A percentile compares a stretch with the other conserved stretches of the same genome.
Conservation (phyloP, 768 basidiomycete genomes). For the Xerocomus potaroensis region DNA sequence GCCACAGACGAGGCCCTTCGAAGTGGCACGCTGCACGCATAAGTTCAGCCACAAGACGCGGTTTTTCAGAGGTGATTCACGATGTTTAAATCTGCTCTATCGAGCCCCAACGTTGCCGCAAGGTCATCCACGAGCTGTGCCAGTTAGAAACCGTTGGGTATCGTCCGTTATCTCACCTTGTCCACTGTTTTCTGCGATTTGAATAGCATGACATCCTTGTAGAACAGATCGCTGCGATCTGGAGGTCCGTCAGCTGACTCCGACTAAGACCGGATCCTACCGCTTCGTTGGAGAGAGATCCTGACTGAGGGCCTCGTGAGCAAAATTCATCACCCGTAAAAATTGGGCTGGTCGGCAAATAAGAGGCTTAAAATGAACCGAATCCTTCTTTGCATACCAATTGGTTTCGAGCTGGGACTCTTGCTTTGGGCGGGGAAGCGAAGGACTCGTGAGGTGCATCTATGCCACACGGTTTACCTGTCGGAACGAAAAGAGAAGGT, state of each 20-base stretch:
- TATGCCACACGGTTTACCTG: conserved; percentile 1
- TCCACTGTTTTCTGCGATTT: conserved; percentile 76
- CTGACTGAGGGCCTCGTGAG: conserved; percentile 61
- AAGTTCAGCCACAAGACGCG: conserved; percentile 7
- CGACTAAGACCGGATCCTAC: conserved; percentile 29
- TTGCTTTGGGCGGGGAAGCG: conserved; percentile 36
- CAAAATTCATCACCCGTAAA: conserved; percentile 58
- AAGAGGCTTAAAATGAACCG: neutral
- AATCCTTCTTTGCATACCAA: conserved; percentile 32
- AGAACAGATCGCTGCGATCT: conserved; percentile 74
- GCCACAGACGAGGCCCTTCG: conserved; percentile 85
- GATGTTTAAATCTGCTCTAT: conserved; percentile 75
- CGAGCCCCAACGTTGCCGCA: conserved; percentile 73
- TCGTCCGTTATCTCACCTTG: conserved; percentile 40
- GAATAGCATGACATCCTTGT: conserved; percentile 79
- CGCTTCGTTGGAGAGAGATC: conserved; percentile 61
- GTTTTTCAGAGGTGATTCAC: conserved; percentile 34
- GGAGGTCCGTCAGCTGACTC: conserved; percentile 6
- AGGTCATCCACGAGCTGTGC: conserved; percentile 85
- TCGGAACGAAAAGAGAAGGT: neutral
- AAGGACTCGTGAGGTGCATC: conserved; percentile 23
- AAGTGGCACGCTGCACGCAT: conserved; percentile 65
- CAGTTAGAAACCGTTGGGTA: neutral
- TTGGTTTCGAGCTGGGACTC: conserved; percentile 35
- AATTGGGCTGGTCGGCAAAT: conserved; percentile 52